phyloP scores from a whole-genome alignment of 345 rosid genomes.

The Hibiscus tridactylites region DNA sequence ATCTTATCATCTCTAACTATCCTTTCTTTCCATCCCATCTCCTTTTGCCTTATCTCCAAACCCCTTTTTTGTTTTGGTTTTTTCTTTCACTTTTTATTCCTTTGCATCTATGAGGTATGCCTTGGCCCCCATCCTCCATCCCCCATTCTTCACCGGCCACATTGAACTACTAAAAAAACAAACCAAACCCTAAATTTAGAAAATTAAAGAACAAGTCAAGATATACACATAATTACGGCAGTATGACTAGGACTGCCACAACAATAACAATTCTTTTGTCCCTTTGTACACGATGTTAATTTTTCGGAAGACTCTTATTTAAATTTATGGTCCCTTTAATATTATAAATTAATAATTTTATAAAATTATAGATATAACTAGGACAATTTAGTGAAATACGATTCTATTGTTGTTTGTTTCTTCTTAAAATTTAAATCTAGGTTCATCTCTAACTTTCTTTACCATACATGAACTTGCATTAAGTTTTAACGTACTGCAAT shows the following conservation, averaged over 20 bases:
- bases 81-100: too few relatives aligned
- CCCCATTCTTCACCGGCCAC: neutral
- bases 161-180: neutral
- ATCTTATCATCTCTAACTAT: neutral
- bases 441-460: too few relatives aligned
- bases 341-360: too few relatives aligned
- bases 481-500: too few relatives aligned
- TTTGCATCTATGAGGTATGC: neutral
- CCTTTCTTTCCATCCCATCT: neutral
- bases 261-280: neutral
- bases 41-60: neutral
- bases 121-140: neutral
- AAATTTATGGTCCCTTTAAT: too few relatives aligned
- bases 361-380: too few relatives aligned
- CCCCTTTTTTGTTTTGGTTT: neutral
- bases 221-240: conserved; percentile 29
- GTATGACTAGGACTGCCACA: conserved; percentile 20
- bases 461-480: too few relatives aligned
- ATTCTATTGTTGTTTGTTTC: too few relatives aligned
- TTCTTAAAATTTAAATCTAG: too few relatives aligned
- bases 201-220: conserved; percentile 8
- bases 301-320: too few relatives aligned
- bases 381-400: too few relatives aligned
- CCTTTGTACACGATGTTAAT: neutral
- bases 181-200: neutral